A percentile compares a stretch with the other conserved stretches of the same genome.
These are phyloP conservation scores for Psilocybe tampanensis DNA, from an alignment of 768 basidiomycete genomes.

Conservation along the genomic window DNA sequence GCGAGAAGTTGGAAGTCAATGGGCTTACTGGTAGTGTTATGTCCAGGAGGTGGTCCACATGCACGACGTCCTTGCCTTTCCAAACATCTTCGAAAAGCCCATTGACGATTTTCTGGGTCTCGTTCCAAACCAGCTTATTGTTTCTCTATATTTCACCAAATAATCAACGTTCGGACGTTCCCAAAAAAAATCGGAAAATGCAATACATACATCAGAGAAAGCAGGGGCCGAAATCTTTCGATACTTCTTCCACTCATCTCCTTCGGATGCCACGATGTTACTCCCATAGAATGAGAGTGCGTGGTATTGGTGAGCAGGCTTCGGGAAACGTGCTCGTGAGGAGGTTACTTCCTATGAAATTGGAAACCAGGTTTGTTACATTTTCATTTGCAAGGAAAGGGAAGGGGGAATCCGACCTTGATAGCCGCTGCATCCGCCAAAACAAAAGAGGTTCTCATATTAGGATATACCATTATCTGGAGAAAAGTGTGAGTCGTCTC, in stretches of 20 bases:
- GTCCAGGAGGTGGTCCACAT: neutral
- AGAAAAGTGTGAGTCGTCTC: neutral
- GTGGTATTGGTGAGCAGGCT: neutral
- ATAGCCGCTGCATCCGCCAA: constrained; percentile 6
- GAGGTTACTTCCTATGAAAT: neutral
- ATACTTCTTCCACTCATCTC: neutral
- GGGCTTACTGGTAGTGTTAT: neutral
- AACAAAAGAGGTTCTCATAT: neutral
- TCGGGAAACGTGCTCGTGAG: neutral
- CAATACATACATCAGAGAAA: neutral
- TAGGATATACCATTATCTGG: constrained; percentile 1
- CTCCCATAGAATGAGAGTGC: neutral
- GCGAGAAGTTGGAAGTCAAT: no score
- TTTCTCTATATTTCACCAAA: neutral
- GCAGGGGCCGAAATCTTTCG: neutral
- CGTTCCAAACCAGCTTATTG: neutral
- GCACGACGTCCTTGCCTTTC: neutral
- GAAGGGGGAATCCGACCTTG: constrained; percentile 4
- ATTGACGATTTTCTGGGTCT: neutral
- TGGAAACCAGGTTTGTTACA: no score
- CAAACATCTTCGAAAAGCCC: neutral
- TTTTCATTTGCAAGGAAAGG: no score
- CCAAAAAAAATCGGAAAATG: no score
- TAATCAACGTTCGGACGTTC: neutral
- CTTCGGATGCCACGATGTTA: neutral